Evolutionary conservation across 371 early-diverging fungal genomes (phyloP).

Genomic region (Mucor ambiguus): DNA sequence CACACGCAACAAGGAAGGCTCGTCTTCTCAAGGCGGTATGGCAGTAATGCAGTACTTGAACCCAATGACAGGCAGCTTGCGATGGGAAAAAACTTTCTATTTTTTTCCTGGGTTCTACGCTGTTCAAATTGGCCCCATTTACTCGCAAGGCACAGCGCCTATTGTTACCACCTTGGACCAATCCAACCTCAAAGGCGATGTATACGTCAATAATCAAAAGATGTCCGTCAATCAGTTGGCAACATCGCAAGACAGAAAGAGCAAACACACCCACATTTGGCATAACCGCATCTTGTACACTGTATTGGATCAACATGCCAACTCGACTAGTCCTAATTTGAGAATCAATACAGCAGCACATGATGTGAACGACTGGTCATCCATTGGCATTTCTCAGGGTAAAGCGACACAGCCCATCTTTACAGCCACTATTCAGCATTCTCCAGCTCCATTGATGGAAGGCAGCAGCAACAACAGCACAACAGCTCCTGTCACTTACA

Average conservation of each 20-base stretch:
- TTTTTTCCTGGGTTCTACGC: slow-evolving; percentile 34
- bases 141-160: background rate
- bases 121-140: slow-evolving; percentile 25
- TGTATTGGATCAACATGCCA: slow-evolving; percentile 5
- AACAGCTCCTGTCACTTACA: slow-evolving; percentile 2
- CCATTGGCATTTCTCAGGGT: slow-evolving; percentile 29
- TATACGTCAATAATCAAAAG: slow-evolving; percentile 17
- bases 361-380: slow-evolving; percentile 18
- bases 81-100: slow-evolving; percentile 34
- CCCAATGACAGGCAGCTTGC: slow-evolving; percentile 22
- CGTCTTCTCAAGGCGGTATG: slow-evolving; percentile 20
- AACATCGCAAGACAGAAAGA: background rate
- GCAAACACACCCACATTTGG: slow-evolving; percentile 17
- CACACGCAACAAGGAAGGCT: slow-evolving; percentile 1
- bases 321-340: slow-evolving; percentile 6
- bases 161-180: slow-evolving; percentile 32
- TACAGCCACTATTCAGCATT: slow-evolving; percentile 25
- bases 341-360: slow-evolving; percentile 17
- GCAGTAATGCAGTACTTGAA: slow-evolving; percentile 37
- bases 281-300: slow-evolving; percentile 29
- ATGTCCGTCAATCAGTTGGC: background rate
- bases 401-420: slow-evolving; percentile 22
- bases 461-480: background rate
- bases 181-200: slow-evolving; percentile 27
- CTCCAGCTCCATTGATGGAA: background rate